Evolutionary conservation across 2,329 filamentous ascomycete species (phyloP).

Genomic region (Ophiosphaerella korrae): DNA sequence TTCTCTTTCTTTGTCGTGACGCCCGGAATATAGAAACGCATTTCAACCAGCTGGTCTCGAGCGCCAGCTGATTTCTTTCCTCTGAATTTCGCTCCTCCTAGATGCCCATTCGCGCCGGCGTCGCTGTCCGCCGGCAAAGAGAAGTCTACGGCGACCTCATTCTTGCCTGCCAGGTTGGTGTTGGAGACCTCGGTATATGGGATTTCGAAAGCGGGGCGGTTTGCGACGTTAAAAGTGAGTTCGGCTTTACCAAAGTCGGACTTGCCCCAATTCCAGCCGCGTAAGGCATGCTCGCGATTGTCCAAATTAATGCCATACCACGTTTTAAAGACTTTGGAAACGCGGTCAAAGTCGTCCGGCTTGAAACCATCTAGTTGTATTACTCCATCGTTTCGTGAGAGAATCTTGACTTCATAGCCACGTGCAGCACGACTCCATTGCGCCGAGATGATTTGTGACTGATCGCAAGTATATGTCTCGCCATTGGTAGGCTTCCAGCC

Average conservation of each 20-base stretch:
- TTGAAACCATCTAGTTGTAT: constrained; percentile 95
- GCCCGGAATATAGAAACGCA: constrained; percentile 98
- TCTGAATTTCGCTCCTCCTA: constrained; percentile 74
- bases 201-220: constrained; percentile 93
- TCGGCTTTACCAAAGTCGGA: constrained; percentile 95
- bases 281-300: constrained; percentile 88
- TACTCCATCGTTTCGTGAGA: constrained; percentile 81
- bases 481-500: constrained; percentile 92
- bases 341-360: constrained; percentile 90
- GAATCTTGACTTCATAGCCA: constrained; percentile 91
- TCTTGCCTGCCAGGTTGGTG: constrained; percentile 95
- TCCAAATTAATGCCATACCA: constrained; percentile 97
- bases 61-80: constrained; percentile 90
- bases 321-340: constrained; percentile 92
- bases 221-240: constrained; percentile 94
- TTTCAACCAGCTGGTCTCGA: constrained; percentile 92
- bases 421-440: constrained; percentile 95
- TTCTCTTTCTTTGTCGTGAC: constrained; percentile 74
- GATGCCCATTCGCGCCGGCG: constrained; percentile 72
- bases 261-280: constrained; percentile 99
- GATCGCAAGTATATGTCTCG: constrained; percentile 92
- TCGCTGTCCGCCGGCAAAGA: constrained; percentile 74
- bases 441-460: constrained; percentile 79
- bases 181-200: constrained; percentile 98
- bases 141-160: constrained; percentile 96